These are phyloP conservation scores for Roridomyces roridus DNA, from an alignment of 768 basidiomycete genomes.

Conservation along the genomic window DNA sequence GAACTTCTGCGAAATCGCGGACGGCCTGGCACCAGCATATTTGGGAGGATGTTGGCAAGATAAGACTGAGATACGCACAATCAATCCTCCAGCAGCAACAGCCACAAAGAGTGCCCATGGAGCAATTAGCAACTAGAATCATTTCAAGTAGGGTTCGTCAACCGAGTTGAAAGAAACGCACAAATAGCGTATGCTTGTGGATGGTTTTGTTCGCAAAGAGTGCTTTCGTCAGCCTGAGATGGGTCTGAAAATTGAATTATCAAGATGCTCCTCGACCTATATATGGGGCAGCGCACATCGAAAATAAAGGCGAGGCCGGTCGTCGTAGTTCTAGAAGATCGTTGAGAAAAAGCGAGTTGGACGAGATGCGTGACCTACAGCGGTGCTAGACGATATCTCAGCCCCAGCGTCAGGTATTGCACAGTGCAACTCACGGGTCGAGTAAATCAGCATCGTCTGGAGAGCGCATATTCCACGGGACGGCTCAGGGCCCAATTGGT, in stretches of 20 bases:
- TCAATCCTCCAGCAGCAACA: neutral
- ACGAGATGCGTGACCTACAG: neutral
- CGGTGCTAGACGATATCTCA: neutral
- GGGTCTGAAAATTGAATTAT: neutral
- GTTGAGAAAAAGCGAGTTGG: neutral
- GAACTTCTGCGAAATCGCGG: constrained; percentile 4
- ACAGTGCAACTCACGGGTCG: constrained; percentile 3
- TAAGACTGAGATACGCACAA: neutral
- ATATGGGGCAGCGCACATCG: neutral
- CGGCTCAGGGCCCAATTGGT: constrained; percentile 7
- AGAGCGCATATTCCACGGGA: constrained; percentile 2
- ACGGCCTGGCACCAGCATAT: constrained; percentile 2
- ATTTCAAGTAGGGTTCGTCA: neutral
- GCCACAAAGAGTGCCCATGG: constrained; percentile 8
- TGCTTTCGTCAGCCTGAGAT: neutral
- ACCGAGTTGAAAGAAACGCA: neutral
- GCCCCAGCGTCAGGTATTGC: too few species aligned
- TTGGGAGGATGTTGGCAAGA: neutral
- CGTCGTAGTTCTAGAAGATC: neutral
- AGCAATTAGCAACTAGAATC: neutral
- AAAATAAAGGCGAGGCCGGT: constrained; percentile 8
- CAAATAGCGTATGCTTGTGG: neutral
- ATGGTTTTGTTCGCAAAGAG: neutral
- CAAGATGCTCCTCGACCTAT: too few species aligned
- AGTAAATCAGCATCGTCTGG: constrained; percentile 11